Evolutionary conservation across 495 filamentous ascomycete genomes (phyloP).

Genomic region (Tuber umbilicatum): DNA sequence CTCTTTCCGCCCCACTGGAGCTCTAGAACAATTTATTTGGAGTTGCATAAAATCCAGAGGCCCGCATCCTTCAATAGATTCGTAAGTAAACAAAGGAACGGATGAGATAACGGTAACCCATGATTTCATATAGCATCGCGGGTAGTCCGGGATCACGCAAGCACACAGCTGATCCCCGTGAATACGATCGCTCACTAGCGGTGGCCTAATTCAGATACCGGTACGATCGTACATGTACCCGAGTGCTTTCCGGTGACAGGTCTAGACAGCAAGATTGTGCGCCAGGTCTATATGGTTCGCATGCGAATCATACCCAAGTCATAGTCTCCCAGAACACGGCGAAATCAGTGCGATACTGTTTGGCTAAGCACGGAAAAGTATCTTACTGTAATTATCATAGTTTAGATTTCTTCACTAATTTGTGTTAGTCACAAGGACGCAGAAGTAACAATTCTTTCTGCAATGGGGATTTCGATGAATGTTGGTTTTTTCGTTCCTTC

Average conservation of each 20-base stretch:
- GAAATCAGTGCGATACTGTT: background rate
- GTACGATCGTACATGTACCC: too few species aligned
- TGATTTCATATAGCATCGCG: background rate
- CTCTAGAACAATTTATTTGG: background rate
- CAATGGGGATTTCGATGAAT: too few species aligned
- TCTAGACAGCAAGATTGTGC: background rate
- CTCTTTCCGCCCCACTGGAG: background rate
- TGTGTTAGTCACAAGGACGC: too few species aligned
- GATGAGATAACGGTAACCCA: background rate
- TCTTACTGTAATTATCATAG: too few species aligned
- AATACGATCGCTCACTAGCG: background rate
- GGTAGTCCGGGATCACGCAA: background rate
- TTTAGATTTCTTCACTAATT: too few species aligned
- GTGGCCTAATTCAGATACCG: background rate
- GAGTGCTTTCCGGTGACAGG: background rate
- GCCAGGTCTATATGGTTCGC: too few species aligned
- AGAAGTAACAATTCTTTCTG: too few species aligned
- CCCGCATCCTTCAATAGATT: background rate
- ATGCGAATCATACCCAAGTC: too few species aligned
- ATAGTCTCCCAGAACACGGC: background rate
- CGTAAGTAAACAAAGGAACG: background rate
- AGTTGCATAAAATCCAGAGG: background rate
- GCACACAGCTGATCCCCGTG: background rate
- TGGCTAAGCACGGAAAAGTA: background rate
- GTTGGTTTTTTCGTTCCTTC: too few species aligned